A percentile compares a stretch with the other conserved stretches of the same genome.
Evolutionary conservation across 257 asterid species (phyloP).

Genomic region (Solanum arcanum): DNA sequence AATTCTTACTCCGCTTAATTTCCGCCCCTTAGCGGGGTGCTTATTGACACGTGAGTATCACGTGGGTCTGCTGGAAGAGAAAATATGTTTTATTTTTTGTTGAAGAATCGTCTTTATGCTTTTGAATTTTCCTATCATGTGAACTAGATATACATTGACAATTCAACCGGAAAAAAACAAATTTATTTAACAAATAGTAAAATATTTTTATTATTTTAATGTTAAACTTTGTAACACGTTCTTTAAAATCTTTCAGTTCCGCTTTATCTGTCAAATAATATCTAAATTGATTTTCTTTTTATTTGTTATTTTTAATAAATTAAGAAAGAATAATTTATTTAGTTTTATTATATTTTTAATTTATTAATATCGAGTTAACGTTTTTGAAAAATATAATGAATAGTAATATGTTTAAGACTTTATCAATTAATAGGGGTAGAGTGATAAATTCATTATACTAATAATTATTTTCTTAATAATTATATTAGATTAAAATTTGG

Average conservation of each 20-base stretch:
- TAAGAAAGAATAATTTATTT: too few species aligned
- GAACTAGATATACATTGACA: not conserved
- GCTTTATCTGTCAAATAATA: too few species aligned
- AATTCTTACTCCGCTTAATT: not conserved
- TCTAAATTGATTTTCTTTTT: too few species aligned
- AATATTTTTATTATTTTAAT: not conserved
- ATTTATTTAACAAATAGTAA: not conserved
- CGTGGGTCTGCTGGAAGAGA: not conserved
- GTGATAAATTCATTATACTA: too few species aligned
- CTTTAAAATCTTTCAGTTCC: not conserved
- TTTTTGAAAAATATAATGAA: too few species aligned
- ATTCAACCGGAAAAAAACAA: not conserved
- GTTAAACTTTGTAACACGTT: not conserved
- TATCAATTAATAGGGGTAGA: too few species aligned
- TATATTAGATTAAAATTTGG: too few species aligned
- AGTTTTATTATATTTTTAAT: too few species aligned
- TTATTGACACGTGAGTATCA: not conserved
- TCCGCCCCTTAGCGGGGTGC: not conserved
- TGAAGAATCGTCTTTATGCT: not conserved
- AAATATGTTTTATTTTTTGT: not conserved
- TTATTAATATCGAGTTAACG: too few species aligned
- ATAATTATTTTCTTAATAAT: too few species aligned
- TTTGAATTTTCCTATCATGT: not conserved
- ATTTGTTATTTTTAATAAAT: too few species aligned
- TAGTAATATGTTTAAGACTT: too few species aligned